Percentiles rank a stretch among this genome's conserved stretches.
Evolutionary conservation across 495 filamentous ascomycete species (phyloP).

Genomic region (Penicillium samsonianum): DNA sequence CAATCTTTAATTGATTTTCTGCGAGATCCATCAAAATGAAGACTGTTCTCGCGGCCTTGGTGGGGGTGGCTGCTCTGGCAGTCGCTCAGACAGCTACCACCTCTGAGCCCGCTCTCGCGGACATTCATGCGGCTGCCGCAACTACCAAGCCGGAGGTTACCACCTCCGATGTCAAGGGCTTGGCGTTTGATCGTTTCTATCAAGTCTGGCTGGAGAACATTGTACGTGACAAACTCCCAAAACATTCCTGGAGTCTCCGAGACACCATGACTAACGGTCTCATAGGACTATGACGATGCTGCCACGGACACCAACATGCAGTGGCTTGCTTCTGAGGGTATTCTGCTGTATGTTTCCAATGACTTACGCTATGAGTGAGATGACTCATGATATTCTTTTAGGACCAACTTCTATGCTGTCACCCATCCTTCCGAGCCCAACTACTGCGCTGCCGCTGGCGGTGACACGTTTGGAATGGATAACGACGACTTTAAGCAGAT

Average conservation of each 20-base stretch:
- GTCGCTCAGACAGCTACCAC: slow-evolving; percentile 28
- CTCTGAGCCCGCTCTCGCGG: slow-evolving; percentile 31
- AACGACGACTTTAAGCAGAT: slow-evolving; percentile 61
- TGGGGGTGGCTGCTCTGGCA: slow-evolving; percentile 26
- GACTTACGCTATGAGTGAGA: neutral
- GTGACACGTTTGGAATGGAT: slow-evolving; percentile 70
- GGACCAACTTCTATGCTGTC: slow-evolving; percentile 60
- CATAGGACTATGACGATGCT: slow-evolving; percentile 56
- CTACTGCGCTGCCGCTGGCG: slow-evolving; percentile 62
- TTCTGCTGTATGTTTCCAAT: slow-evolving; percentile 42
- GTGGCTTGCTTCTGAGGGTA: slow-evolving; percentile 60
- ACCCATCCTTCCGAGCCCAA: slow-evolving; percentile 74
- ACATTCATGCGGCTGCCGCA: slow-evolving; percentile 34
- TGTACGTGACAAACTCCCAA: slow-evolving; percentile 43
- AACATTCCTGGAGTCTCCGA: slow-evolving; percentile 38
- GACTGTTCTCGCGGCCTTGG: slow-evolving; percentile 18
- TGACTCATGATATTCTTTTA: slow-evolving; percentile 1
- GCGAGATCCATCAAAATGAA: slow-evolving; percentile 27
- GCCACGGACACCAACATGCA: slow-evolving; percentile 51
- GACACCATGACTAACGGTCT: neutral
- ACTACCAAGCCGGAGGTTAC: slow-evolving; percentile 44
- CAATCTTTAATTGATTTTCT: neutral
- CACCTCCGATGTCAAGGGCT: slow-evolving; percentile 58
- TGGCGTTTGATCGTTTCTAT: slow-evolving; percentile 65
- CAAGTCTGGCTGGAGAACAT: slow-evolving; percentile 76